Evolutionary conservation across 2,329 filamentous ascomycete genomes (phyloP), one percentile per base, ranked within the genome.

Genomic region (Phaeosphaeria sp.): DNA sequence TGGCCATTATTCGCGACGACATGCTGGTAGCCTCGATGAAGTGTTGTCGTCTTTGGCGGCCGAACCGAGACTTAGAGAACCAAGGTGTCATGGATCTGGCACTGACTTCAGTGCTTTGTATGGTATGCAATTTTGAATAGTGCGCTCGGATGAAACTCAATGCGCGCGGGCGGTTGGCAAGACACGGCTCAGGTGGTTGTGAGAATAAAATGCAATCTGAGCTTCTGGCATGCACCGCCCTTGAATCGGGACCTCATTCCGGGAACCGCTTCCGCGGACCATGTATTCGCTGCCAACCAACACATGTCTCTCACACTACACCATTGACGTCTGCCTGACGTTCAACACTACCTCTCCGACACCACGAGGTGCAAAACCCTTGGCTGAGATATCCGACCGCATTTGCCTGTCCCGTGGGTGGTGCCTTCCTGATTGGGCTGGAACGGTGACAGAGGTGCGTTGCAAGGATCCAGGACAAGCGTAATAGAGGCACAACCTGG

Each of bases 121-220:
- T 50, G 62, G 60, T 46, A 66, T 66, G 65, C 64, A 64, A 52
- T 58, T 59, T 54, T 46, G 57, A 55, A 13, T 33, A 48, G n/a
- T 43, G 41, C 46, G 30, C 23, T 48, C 23, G 25, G 17, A 3
- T 48, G 36, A 46, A 56, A 46, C 50, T 46, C 52, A 48, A 52
- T 46, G 54, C 53, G 42, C 46, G 36, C 25, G 20, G 41, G 54
- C 39, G 55, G 46, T 52, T 54, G 61, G 50, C 55, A 52, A 58
- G 56, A 48, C 55, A 55, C 53, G 30, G 52, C 56, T 63, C 47
- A 54, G 54, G 49, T 63, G 56, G 52, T 58, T 25, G 57, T 52
- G 50, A 46, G 46, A 41, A 54, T 17, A 54, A 48, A 55, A 52
- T 52, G 55, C 57, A 59, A 58, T 58, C 55, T 54, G 50, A 44